phyloP scores from a whole-genome alignment of 2,329 filamentous ascomycete species.

The Amauroascus niger region DNA sequence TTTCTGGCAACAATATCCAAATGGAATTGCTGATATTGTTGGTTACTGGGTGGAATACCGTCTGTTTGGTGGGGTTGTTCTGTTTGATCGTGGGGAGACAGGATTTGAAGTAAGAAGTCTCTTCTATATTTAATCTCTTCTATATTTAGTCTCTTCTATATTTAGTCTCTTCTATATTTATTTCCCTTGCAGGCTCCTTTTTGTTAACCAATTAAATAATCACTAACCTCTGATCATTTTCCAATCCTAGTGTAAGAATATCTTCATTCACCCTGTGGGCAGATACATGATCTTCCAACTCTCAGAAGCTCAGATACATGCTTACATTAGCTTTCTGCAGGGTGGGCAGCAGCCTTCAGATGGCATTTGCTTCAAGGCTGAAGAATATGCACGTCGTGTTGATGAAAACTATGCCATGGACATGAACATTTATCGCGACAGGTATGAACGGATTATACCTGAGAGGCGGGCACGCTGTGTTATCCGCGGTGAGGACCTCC shows the following conservation, averaged over 20 bases:
- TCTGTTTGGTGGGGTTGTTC: constrained; percentile 22
- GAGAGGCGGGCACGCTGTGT: constrained; percentile 1
- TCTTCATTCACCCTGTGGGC: constrained; percentile 11
- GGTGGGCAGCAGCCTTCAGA: neutral
- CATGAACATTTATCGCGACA: constrained; percentile 6
- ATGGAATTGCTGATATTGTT: neutral
- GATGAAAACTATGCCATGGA: constrained; percentile 9
- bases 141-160: too few relatives aligned
- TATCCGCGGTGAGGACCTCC: constrained; percentile 8
- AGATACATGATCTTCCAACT: constrained; percentile 8
- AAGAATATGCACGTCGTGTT: constrained; percentile 12
- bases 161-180: too few relatives aligned
- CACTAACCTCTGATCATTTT: neutral
- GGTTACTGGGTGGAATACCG: constrained; percentile 13
- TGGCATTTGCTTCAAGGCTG: constrained; percentile 9
- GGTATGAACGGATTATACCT: constrained; percentile 10
- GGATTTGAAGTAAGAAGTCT: neutral
- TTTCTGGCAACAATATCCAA: constrained; percentile 18
- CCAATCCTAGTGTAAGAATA: constrained; percentile 10
- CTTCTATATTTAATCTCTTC: too few relatives aligned
- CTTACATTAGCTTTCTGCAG: constrained; percentile 5
- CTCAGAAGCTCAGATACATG: neutral
- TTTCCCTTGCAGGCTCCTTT: neutral
- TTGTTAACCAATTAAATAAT: too few relatives aligned
- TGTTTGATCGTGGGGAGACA: constrained; percentile 19